Conservation (phyloP, 495 filamentous ascomycete species). For the Penicillium turbatum region DNA sequence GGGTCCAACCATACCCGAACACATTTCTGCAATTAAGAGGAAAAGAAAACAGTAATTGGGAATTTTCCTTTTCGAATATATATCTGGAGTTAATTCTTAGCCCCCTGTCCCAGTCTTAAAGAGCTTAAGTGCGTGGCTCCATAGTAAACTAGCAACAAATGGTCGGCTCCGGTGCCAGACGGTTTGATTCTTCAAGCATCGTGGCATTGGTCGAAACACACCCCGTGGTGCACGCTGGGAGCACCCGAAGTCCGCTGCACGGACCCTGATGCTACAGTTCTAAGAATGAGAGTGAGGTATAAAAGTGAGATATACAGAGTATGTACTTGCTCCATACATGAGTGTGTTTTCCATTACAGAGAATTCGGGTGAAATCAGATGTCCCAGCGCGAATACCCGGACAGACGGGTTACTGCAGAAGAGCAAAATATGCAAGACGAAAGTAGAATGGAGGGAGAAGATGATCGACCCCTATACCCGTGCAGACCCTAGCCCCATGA, state of each 20-base stretch:
- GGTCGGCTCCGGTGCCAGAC: conserved; percentile 20
- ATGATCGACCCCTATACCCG: conserved; percentile 37
- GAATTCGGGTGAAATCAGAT: conserved; percentile 34
- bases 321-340: background rate
- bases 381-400: conserved; percentile 38
- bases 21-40: background rate
- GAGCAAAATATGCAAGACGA: conserved; percentile 37
- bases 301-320: background rate
- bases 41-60: background rate
- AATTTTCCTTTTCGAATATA: conserved; percentile 6
- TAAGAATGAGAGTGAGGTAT: no score
- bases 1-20: conserved; percentile 27
- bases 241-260: conserved; percentile 26
- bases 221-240: conserved; percentile 34
- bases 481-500: conserved; percentile 41
- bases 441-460: conserved; percentile 35
- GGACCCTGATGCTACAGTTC: conserved; percentile 18
- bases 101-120: conserved; percentile 13
- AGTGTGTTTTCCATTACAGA: conserved; percentile 29
- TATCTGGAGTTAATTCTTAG: conserved; percentile 7
- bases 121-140: conserved; percentile 8
- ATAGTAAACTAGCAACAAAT: conserved; percentile 30
- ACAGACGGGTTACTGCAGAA: conserved; percentile 38
- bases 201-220: conserved; percentile 30
- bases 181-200: conserved; percentile 31